Base-by-base conservation (phyloP, 495 filamentous ascomycete species). In the Penicillium steckii region DNA sequence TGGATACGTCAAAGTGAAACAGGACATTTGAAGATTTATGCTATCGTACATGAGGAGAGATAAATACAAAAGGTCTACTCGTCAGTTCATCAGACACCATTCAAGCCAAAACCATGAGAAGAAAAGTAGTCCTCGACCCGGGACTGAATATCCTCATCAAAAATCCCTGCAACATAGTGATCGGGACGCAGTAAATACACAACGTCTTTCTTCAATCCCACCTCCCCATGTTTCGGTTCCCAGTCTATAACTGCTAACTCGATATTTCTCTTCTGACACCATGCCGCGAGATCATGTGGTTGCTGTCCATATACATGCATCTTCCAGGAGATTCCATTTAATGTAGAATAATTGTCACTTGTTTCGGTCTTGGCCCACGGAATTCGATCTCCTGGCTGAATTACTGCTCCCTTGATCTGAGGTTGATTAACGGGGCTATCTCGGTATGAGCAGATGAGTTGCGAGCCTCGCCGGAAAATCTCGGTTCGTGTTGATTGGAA, bases 121-220 rank as follows among this genome's bases (percentile, higher is more conserved):
- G 47, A 46, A n/a, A 65, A 54, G 17, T 62, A 65, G 9, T 54
- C 45, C 8, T 61, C 52, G 18, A 64, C 15, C 43, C 44, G 10
- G 2, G 38, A 27, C 29, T 49, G 32, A 18, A 57, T 3, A 12
- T 44, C 22, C 1, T 35, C n/a, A 4, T 59, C 50, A 33, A 60
- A 52, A n/a, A 65, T 57, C 0, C 53, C 66, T 9, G 69, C 71
- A 48, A 72, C 50, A 51, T 72, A 74, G 0, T 59, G 66, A 45
- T 74, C 71, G 12, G 69, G 67, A 10, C 69, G 64, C 21, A 72
- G 24, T 43, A 74, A 30, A 46, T 72, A 74, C 3, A 56, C 67
- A 22, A 58, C 58, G 30, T 67, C 56, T 23, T 50, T 44, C 41
- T 25, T 50, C 7, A 71, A 29, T 6, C 69, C 67, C 15, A 52